These are phyloP conservation scores for Fraxinus ornus DNA, from an alignment of 305 asterid species.

Conservation along the genomic window DNA sequence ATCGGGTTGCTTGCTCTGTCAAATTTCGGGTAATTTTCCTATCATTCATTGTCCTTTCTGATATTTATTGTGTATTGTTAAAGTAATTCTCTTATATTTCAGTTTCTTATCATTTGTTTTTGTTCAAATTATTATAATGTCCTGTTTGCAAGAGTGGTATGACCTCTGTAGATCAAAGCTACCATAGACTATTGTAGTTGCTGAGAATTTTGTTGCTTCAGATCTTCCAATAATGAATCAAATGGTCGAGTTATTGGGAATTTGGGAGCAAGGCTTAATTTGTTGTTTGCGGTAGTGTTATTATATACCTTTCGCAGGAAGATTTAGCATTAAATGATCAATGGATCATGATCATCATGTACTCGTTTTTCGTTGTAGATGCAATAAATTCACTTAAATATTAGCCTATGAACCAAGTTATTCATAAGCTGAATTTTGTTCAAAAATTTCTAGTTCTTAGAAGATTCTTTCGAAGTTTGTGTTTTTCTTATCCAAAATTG, in stretches of 20 bases:
- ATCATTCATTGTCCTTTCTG: not conserved
- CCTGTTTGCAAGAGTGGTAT: not conserved
- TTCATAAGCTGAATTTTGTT: not conserved
- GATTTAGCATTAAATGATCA: not conserved
- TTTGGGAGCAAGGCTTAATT: not conserved
- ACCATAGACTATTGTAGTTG: not conserved
- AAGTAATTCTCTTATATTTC: constrained; percentile 9
- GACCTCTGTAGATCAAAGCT: not conserved
- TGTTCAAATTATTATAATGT: not conserved
- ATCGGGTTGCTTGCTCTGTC: constrained; percentile 38
- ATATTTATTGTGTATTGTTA: not conserved
- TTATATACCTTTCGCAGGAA: not conserved
- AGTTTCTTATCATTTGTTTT: constrained; percentile 2
- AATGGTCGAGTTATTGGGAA: not conserved
- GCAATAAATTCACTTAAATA: not conserved
- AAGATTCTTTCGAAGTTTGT: not conserved
- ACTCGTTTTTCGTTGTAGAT: not conserved
- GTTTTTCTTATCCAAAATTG: not conserved
- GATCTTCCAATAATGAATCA: not conserved
- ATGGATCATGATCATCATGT: not conserved
- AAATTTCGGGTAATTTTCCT: constrained; percentile 33
- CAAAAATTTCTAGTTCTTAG: not conserved
- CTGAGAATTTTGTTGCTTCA: not conserved
- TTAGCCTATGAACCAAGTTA: constrained; percentile 7
- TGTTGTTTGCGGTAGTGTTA: not conserved